phyloP scores from a whole-genome alignment of 345 rosid species.

The Eutrema heterophyllum region DNA sequence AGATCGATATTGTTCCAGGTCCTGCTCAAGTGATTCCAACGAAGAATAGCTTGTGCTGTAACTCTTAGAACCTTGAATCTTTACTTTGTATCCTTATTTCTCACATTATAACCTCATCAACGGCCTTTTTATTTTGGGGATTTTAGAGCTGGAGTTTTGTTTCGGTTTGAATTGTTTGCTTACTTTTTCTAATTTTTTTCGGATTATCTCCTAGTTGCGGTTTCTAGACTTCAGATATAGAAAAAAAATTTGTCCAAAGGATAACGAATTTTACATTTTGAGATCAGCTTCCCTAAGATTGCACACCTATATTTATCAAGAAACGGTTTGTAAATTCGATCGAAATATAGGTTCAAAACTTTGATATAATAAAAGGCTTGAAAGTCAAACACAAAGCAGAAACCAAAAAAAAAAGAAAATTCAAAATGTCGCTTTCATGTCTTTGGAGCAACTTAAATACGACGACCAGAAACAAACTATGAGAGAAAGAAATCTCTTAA shows the following conservation, averaged over 20 bases:
- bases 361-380: not conserved
- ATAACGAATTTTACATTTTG: too few relatives aligned
- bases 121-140: not conserved
- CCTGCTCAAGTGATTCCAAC: conserved; percentile 60
- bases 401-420: not conserved
- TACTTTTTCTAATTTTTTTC: too few relatives aligned
- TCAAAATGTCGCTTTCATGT: conserved; percentile 20
- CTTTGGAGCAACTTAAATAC: not conserved
- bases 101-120: too few relatives aligned
- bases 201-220: too few relatives aligned
- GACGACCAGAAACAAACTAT: conserved; percentile 19
- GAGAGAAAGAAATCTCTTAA: not conserved
- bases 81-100: not conserved
- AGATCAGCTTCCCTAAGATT: too few relatives aligned
- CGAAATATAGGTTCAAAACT: conserved; percentile 14
- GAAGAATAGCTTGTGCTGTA: conserved; percentile 50
- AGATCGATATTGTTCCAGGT: conserved; percentile 31
- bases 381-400: not conserved
- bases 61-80: conserved; percentile 15
- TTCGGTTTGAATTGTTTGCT: too few relatives aligned
- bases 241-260: too few relatives aligned
- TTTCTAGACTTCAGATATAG: too few relatives aligned
- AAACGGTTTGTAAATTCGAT: not conserved
- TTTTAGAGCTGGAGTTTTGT: not conserved
- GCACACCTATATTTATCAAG: not conserved